Conservation (phyloP, 2,329 filamentous ascomycete species). For the Beauveria asiatica region DNA sequence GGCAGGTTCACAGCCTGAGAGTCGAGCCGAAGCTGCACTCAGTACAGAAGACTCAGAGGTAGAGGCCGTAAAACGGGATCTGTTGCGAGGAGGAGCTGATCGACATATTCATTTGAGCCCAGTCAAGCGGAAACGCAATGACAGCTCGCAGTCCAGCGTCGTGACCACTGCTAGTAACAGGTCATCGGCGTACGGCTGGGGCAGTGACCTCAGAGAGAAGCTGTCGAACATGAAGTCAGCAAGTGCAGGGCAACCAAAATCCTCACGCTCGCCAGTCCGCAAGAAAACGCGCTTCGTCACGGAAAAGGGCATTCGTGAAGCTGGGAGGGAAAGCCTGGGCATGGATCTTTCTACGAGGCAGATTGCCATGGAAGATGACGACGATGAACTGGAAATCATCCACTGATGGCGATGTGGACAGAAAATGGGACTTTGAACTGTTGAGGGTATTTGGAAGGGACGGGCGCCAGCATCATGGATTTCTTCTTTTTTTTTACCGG, state of each 20-base stretch:
- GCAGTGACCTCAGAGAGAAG: slow-evolving; percentile 44
- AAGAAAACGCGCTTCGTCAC: slow-evolving; percentile 78
- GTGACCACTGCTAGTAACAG: slow-evolving; percentile 18
- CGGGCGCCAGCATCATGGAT: background rate
- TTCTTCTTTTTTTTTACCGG: background rate
- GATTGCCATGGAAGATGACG: slow-evolving; percentile 29
- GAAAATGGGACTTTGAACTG: background rate
- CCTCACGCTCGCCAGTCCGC: slow-evolving; percentile 38
- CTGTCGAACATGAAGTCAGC: slow-evolving; percentile 51
- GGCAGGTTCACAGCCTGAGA: background rate
- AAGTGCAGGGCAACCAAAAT: slow-evolving; percentile 40
- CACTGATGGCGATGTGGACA: slow-evolving; percentile 17
- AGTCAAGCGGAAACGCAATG: slow-evolving; percentile 52
- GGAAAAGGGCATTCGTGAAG: slow-evolving; percentile 67
- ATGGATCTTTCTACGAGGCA: slow-evolving; percentile 33
- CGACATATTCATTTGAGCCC: slow-evolving; percentile 48
- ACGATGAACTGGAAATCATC: slow-evolving; percentile 44
- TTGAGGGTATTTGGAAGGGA: background rate
- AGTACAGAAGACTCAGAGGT: slow-evolving; percentile 22
- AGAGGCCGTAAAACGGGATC: slow-evolving; percentile 33
- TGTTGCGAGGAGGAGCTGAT: slow-evolving; percentile 22
- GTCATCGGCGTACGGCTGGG: slow-evolving; percentile 44
- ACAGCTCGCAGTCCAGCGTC: slow-evolving; percentile 33
- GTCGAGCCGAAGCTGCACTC: slow-evolving; percentile 12
- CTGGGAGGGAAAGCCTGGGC: slow-evolving; percentile 65